Percentiles rank a stretch among this genome's conserved stretches.
phyloP scores from a whole-genome alignment of 768 basidiomycete genomes.

The Lactifluus subvellereus region DNA sequence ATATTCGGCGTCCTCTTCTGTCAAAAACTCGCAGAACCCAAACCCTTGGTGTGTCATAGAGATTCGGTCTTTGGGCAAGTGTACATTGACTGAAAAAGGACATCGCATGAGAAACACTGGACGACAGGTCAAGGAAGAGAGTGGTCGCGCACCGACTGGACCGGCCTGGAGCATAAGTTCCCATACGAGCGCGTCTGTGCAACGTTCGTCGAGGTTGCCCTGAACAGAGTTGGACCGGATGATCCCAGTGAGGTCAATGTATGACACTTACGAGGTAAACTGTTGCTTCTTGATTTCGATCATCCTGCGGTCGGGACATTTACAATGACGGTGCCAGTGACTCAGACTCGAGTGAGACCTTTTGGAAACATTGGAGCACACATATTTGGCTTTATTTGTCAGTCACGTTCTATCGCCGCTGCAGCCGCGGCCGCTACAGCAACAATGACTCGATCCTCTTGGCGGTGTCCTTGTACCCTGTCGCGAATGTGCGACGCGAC shows the following conservation, averaged over 20 bases:
- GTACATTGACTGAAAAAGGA: slow-evolving; percentile 73
- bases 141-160: slow-evolving; percentile 78
- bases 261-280: slow-evolving; percentile 46
- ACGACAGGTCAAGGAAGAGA: not conserved
- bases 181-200: slow-evolving; percentile 92
- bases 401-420: not conserved
- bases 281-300: slow-evolving; percentile 57
- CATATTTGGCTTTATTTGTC: slow-evolving; percentile 3
- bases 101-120: not conserved
- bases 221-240: slow-evolving; percentile 29
- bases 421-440: no score
- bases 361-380: not conserved
- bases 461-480: no score
- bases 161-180: slow-evolving; percentile 99
- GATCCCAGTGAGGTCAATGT: not conserved
- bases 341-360: no score
- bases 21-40: slow-evolving; percentile 99
- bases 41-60: slow-evolving; percentile 99
- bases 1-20: slow-evolving; percentile 99
- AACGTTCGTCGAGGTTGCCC: slow-evolving; percentile 97
- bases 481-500: no score
- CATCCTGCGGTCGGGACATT: slow-evolving; percentile 46
- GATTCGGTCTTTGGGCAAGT: slow-evolving; percentile 96
- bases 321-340: not conserved
- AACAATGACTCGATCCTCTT: no score